phyloP scores from a whole-genome alignment of 2,329 filamentous ascomycete genomes.

The Emmonsiellopsis sp. region DNA sequence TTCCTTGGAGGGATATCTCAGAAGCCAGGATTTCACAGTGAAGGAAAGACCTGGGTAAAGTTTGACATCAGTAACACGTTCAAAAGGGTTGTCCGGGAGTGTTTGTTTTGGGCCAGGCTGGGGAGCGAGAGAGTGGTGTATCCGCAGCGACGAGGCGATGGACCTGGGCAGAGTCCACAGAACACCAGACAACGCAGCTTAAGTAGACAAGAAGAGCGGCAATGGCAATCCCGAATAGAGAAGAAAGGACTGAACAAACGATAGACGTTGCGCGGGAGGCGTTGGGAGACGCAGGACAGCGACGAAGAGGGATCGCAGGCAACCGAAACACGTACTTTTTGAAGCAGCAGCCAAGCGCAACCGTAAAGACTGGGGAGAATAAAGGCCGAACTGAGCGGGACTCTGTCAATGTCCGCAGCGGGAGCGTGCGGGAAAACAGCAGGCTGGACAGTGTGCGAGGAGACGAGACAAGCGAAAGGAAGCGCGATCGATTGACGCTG shows the following conservation, averaged over 20 bases:
- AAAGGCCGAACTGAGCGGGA: neutral
- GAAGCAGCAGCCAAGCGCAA: neutral
- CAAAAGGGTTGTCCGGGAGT: neutral
- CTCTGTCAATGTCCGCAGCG: too few species aligned
- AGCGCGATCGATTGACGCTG: neutral
- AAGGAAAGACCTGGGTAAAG: neutral
- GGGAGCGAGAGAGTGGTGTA: neutral
- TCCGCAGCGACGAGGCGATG: neutral
- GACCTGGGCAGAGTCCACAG: too few species aligned
- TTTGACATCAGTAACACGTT: neutral
- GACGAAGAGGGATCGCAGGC: neutral
- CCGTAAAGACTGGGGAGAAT: neutral
- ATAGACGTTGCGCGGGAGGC: neutral
- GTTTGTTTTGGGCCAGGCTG: neutral
- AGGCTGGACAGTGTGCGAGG: neutral
- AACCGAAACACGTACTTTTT: constrained; percentile 1
- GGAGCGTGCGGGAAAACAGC: too few species aligned
- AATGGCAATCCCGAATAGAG: neutral
- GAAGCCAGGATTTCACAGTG: neutral
- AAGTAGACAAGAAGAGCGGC: neutral
- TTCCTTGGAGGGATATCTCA: neutral
- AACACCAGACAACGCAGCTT: too few species aligned
- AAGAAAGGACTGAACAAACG: neutral
- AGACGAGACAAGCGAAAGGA: neutral
- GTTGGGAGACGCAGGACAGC: neutral